Evolutionary conservation across 306 rosid genomes (phyloP).

Genomic region (Lagenaria siceraria): DNA sequence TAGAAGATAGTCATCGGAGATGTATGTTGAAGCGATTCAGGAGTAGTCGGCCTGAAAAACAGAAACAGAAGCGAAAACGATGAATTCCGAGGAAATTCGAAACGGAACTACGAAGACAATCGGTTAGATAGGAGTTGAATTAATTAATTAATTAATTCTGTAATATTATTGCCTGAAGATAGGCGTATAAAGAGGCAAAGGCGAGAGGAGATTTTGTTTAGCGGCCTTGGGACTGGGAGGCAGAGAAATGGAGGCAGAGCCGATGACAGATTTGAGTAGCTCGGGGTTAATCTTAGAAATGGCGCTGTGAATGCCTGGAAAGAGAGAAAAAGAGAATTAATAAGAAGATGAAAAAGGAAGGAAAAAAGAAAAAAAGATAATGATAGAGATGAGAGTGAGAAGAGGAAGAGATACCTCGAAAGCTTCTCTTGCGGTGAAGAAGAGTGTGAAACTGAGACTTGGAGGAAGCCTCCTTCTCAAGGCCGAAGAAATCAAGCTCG

Average conservation of each 20-base stretch:
- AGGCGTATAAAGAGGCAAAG: background rate
- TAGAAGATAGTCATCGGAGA: slow-evolving; percentile 34
- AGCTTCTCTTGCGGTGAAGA: background rate
- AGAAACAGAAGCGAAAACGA: background rate
- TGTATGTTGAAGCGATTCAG: background rate
- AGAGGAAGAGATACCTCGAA: background rate
- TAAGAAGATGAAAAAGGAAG: background rate
- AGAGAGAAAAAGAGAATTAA: background rate
- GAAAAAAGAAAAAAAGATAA: too few relatives aligned
- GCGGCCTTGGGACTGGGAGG: background rate
- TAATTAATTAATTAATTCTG: background rate
- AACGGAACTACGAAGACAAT: background rate
- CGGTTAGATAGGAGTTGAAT: too few relatives aligned
- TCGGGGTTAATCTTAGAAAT: slow-evolving; percentile 31
- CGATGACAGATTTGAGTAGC: slow-evolving; percentile 28
- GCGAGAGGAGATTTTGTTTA: background rate
- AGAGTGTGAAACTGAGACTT: background rate
- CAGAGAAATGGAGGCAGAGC: background rate
- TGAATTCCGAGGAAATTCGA: background rate
- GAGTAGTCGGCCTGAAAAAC: background rate
- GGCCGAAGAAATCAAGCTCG: slow-evolving; percentile 3
- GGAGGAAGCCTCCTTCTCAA: background rate
- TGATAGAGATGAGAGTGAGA: too few relatives aligned
- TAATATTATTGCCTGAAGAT: background rate
- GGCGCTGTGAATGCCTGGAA: slow-evolving; percentile 16